Conservation (phyloP, 2,329 filamentous ascomycete species). For the Parastagonospora nodorum region DNA sequence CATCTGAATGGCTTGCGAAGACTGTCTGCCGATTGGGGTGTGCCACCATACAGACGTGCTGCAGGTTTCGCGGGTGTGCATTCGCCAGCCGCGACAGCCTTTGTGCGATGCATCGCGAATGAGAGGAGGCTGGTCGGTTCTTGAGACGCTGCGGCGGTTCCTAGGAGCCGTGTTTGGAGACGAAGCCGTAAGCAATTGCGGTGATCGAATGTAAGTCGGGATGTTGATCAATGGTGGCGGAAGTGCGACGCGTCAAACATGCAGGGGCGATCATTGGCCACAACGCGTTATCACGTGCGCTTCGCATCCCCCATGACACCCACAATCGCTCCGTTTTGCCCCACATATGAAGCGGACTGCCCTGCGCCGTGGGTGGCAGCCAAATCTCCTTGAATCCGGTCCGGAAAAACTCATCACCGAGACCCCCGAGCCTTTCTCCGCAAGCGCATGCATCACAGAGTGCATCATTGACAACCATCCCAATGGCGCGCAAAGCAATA, state of each 20-base stretch:
- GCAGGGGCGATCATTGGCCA: not conserved
- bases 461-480: slow-evolving; percentile 5
- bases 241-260: slow-evolving; percentile 13
- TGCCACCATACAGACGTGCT: slow-evolving; percentile 54
- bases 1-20: slow-evolving; percentile 90
- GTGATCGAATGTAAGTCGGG: slow-evolving; percentile 1
- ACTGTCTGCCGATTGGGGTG: slow-evolving; percentile 69
- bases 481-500: slow-evolving; percentile 46
- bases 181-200: not conserved
- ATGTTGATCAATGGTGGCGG: slow-evolving; percentile 10
- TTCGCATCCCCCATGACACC: not conserved
- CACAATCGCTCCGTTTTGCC: not conserved
- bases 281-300: slow-evolving; percentile 21
- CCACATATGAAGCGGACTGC: too few relatives aligned
- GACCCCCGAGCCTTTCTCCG: slow-evolving; percentile 25
- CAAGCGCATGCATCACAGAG: slow-evolving; percentile 7
- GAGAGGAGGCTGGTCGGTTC: not conserved
- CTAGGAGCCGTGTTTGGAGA: not conserved
- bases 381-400: not conserved
- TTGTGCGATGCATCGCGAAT: slow-evolving; percentile 43
- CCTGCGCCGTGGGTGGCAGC: too few relatives aligned
- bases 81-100: slow-evolving; percentile 33
- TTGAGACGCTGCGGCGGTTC: not conserved
- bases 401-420: slow-evolving; percentile 21
- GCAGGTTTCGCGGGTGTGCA: slow-evolving; percentile 47